Conservation (phyloP, 108 stramenopile species). For the Stephanodiscus minutulus region DNA sequence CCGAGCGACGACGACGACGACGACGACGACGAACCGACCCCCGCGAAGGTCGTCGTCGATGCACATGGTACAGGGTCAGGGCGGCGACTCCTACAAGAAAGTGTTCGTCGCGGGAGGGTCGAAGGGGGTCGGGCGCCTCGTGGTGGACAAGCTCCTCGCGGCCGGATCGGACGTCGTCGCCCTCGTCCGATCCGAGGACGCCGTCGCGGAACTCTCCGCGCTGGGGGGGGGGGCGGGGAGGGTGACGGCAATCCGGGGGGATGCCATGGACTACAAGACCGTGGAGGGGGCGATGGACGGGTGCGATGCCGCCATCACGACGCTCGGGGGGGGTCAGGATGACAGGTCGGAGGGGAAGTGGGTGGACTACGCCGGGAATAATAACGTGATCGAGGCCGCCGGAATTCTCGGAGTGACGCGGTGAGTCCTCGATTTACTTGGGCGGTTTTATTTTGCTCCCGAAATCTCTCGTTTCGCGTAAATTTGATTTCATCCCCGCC, state of each 20-base stretch:
- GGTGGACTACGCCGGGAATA: constrained; percentile 93
- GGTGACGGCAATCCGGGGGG: constrained; percentile 86
- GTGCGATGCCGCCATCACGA: constrained; percentile 95
- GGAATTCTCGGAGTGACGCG: constrained; percentile 93
- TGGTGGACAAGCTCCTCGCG: constrained; percentile 77
- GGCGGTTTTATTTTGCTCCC: not conserved
- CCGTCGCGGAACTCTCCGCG: constrained; percentile 61
- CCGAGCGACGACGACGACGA: not conserved
- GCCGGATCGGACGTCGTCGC: constrained; percentile 81
- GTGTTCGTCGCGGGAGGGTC: constrained; percentile 94
- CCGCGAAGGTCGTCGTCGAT: constrained; percentile 13
- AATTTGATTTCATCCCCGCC: not conserved
- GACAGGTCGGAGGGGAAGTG: constrained; percentile 60
- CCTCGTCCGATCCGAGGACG: constrained; percentile 84
- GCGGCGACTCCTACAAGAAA: constrained; percentile 75
- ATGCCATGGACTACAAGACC: constrained; percentile 91
- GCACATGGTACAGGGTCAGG: constrained; percentile 48
- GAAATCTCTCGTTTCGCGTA: not conserved
- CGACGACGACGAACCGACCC: too few species aligned
- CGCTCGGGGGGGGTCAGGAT: constrained; percentile 76
- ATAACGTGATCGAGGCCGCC: constrained; percentile 95
- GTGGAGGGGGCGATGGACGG: constrained; percentile 95
- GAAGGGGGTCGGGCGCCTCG: constrained; percentile 81
- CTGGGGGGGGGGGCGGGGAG: constrained; percentile 83
- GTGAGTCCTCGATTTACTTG: not conserved